Evolutionary conservation across 1,284 basidiomycete genomes (phyloP).

Genomic region (Pseudozyma tsukubaensis): DNA sequence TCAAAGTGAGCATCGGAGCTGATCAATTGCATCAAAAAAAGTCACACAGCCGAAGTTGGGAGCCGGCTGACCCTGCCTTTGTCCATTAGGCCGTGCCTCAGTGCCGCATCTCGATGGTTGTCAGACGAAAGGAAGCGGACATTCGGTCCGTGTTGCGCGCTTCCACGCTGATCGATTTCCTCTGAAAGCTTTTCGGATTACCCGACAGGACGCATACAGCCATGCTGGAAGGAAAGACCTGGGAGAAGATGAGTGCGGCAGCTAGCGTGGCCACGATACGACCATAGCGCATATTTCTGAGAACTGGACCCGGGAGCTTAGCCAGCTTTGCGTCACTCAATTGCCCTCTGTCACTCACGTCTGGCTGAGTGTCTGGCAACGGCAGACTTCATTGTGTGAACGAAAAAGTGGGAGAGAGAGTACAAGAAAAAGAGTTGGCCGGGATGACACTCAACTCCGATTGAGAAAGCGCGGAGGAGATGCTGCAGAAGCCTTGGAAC

Average conservation of each 20-base stretch:
- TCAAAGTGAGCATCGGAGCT: constrained; percentile 14
- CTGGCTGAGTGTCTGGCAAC: neutral
- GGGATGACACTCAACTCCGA: no score
- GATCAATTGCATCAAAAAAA: constrained; percentile 3
- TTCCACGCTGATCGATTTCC: no score
- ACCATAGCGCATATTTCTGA: neutral
- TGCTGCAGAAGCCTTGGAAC: no score
- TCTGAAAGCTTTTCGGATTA: no score
- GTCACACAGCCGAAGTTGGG: constrained; percentile 1
- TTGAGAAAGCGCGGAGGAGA: no score
- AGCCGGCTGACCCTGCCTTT: constrained; percentile 15
- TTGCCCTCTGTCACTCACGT: neutral
- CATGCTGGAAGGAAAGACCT: no score
- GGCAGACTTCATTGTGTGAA: no score
- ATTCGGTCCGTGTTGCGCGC: no score
- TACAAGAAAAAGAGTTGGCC: no score
- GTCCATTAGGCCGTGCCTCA: neutral
- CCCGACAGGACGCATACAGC: no score
- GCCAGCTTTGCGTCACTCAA: neutral
- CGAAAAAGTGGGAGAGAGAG: no score
- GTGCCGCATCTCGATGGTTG: neutral
- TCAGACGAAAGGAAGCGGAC: no score
- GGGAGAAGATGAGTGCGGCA: neutral
- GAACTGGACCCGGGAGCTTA: constrained; percentile 1
- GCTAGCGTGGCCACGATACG: neutral